Evolutionary conservation across 2,329 filamentous ascomycete genomes (phyloP).

Genomic region (Penicillium hesseltinei): DNA sequence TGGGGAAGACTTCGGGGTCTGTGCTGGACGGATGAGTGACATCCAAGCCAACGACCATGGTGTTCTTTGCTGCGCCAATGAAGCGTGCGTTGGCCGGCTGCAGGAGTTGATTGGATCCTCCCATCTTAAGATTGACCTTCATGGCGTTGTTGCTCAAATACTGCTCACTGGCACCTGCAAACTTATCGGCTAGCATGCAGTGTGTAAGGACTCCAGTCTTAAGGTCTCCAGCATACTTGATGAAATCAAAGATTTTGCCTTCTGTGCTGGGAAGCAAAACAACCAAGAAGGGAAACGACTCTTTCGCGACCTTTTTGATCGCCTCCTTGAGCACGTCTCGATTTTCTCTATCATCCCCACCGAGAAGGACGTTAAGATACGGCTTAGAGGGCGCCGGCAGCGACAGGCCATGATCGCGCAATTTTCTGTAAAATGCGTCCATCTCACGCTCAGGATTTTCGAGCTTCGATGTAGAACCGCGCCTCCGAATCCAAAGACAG

Average conservation of each 20-base stretch:
- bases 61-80: constrained; percentile 58
- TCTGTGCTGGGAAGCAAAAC: constrained; percentile 52
- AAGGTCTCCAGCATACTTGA: constrained; percentile 67
- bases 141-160: constrained; percentile 68
- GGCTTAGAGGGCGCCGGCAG: background rate
- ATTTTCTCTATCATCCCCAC: background rate
- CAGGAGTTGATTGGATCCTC: constrained; percentile 69
- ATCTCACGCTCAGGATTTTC: background rate
- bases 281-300: constrained; percentile 1
- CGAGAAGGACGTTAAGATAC: background rate
- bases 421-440: background rate
- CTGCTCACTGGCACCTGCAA: constrained; percentile 39
- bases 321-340: background rate
- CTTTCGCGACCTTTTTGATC: background rate
- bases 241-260: constrained; percentile 56
- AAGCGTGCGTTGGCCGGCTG: constrained; percentile 51
- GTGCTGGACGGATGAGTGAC: constrained; percentile 78
- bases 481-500: constrained; percentile 3
- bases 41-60: constrained; percentile 83
- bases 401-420: constrained; percentile 4
- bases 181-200: constrained; percentile 56
- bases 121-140: constrained; percentile 77
- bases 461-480: background rate
- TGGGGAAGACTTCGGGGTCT: constrained; percentile 59
- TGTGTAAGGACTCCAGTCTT: constrained; percentile 64